These are phyloP conservation scores for Cercophora newfieldiana DNA, from an alignment of 495 filamentous ascomycete genomes.

Conservation along the genomic window DNA sequence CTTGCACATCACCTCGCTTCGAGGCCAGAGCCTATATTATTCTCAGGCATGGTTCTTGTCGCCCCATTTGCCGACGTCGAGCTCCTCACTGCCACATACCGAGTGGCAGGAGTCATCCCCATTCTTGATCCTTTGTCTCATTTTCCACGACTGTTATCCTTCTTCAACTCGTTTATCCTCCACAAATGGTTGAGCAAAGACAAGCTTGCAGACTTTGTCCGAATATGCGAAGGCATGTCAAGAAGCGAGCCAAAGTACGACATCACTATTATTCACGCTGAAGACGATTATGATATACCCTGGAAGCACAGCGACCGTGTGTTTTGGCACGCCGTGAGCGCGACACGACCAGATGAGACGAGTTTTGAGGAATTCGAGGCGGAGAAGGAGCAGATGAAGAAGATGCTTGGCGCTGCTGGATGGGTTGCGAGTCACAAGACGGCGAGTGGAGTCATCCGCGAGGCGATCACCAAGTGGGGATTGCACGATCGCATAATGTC, in stretches of 20 bases:
- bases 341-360: slow-evolving; percentile 33
- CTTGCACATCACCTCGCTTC: slow-evolving; percentile 46
- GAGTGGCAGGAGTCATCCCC: slow-evolving; percentile 70
- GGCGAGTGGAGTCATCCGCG: not conserved
- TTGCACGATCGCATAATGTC: slow-evolving; percentile 56
- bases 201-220: slow-evolving; percentile 47
- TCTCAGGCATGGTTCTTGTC: slow-evolving; percentile 70
- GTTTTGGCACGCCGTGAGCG: slow-evolving; percentile 54
- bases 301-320: slow-evolving; percentile 59
- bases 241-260: slow-evolving; percentile 42
- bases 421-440: slow-evolving; percentile 18
- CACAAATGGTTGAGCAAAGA: slow-evolving; percentile 53
- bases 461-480: slow-evolving; percentile 39
- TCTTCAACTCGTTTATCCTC: slow-evolving; percentile 43
- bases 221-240: slow-evolving; percentile 37
- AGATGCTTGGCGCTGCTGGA: slow-evolving; percentile 6
- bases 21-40: slow-evolving; percentile 41
- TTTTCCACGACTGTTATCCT: slow-evolving; percentile 43
- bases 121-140: slow-evolving; percentile 68
- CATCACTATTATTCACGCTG: slow-evolving; percentile 68
- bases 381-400: slow-evolving; percentile 11
- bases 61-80: slow-evolving; percentile 75
- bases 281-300: slow-evolving; percentile 73
- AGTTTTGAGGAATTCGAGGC: slow-evolving; percentile 15
- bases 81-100: slow-evolving; percentile 60